These are phyloP conservation scores for Chlorella sp. DNA, from an alignment of 139 green algal genomes.

Conservation along the genomic window DNA sequence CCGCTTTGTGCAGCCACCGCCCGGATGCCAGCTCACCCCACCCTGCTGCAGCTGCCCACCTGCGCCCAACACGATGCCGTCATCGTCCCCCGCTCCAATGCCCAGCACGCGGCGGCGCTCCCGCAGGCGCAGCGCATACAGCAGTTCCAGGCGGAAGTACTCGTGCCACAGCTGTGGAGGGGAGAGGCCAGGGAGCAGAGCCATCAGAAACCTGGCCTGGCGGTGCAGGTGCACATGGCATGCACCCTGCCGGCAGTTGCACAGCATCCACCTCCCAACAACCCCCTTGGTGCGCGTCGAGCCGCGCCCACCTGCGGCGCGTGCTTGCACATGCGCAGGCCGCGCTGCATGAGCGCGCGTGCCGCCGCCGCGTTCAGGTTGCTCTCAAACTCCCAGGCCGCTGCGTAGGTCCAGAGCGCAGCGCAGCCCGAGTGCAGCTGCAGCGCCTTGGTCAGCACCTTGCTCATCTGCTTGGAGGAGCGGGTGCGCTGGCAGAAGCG, in stretches of 20 bases:
- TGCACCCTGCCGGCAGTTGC: too few relatives aligned
- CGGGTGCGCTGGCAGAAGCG: constrained; percentile 72
- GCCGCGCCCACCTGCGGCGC: constrained; percentile 10
- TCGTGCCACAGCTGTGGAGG: constrained; percentile 82
- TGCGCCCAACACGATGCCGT: neutral
- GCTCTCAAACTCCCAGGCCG: constrained; percentile 89
- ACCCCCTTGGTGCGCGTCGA: too few relatives aligned
- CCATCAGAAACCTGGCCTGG: too few relatives aligned
- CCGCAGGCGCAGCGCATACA: constrained; percentile 83
- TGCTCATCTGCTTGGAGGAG: constrained; percentile 71
- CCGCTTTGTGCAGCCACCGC: too few relatives aligned
- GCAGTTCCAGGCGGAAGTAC: constrained; percentile 89
- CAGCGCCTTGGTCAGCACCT: constrained; percentile 82
- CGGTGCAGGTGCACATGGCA: too few relatives aligned
- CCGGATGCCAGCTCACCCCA: neutral
- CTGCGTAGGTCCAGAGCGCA: constrained; percentile 90
- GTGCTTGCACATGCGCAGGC: constrained; percentile 55
- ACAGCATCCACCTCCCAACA: too few relatives aligned
- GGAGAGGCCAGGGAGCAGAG: too few relatives aligned
- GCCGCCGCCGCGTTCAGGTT: constrained; percentile 84
- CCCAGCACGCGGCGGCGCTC: constrained; percentile 79
- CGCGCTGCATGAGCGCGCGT: constrained; percentile 84
- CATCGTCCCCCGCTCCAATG: constrained; percentile 35
- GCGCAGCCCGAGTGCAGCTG: constrained; percentile 84
- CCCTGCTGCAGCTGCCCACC: neutral